Percentiles rank a stretch among this genome's conserved stretches.
Evolutionary conservation across 805 yeast genomes (phyloP).

Genomic region (Starmerella riodocensis): DNA sequence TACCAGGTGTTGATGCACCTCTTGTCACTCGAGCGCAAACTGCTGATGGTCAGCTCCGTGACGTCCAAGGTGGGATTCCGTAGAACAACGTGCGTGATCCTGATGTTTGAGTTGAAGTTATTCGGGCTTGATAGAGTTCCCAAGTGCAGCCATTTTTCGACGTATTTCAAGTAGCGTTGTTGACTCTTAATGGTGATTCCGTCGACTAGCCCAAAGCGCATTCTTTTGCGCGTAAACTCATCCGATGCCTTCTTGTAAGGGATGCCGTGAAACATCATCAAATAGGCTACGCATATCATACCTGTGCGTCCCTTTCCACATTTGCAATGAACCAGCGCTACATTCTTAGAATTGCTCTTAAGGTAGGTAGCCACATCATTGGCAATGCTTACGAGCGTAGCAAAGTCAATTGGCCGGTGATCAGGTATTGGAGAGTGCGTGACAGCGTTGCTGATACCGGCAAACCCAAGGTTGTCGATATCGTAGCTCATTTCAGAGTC

Average conservation of each 20-base stretch:
- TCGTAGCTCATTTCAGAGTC: constrained; percentile 37
- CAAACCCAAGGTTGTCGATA: constrained; percentile 26
- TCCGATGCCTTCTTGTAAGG: constrained; percentile 37
- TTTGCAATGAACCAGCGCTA: constrained; percentile 71
- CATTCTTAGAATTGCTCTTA: constrained; percentile 27
- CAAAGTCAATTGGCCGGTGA: constrained; percentile 61
- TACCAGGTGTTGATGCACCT: background rate
- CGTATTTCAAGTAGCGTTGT: constrained; percentile 50
- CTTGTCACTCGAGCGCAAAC: background rate
- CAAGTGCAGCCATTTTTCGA: constrained; percentile 26
- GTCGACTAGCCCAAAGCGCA: constrained; percentile 40
- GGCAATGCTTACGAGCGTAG: constrained; percentile 34
- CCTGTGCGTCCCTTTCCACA: constrained; percentile 93
- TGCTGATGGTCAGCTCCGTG: constrained; percentile 6
- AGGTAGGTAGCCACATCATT: constrained; percentile 37
- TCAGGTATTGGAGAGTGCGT: constrained; percentile 52
- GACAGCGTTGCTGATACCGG: constrained; percentile 22
- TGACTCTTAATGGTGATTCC: constrained; percentile 71
- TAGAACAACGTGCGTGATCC: constrained; percentile 10
- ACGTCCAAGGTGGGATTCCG: constrained; percentile 9
- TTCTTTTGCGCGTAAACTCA: constrained; percentile 44
- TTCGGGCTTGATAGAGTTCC: no score
- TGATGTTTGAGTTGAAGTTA: background rate
- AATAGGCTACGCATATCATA: constrained; percentile 52
- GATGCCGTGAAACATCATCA: constrained; percentile 39